Conservation (phyloP, 2,329 filamentous ascomycete genomes). For the Botrytis paeoniae region DNA sequence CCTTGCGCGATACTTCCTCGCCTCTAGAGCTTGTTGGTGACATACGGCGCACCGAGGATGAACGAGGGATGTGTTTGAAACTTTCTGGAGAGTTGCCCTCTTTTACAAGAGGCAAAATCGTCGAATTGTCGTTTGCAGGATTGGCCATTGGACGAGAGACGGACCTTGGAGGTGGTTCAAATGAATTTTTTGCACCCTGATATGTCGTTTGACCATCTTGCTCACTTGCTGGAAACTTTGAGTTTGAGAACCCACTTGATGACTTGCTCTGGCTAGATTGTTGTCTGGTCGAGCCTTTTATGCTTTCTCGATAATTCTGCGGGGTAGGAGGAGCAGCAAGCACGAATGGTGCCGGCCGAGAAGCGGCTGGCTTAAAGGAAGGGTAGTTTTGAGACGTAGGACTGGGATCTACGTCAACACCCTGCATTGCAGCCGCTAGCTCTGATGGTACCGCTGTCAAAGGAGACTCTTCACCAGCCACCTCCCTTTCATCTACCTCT, state of each 20-base stretch:
- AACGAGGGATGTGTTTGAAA: neutral
- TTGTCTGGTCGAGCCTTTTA: slow-evolving; percentile 11
- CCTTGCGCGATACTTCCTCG: slow-evolving; percentile 23
- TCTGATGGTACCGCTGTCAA: slow-evolving; percentile 30
- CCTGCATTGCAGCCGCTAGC: slow-evolving; percentile 32
- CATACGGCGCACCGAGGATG: slow-evolving; percentile 17
- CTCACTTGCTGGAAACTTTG: slow-evolving; percentile 8
- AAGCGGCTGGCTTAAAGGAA: neutral
- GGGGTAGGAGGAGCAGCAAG: slow-evolving; percentile 32
- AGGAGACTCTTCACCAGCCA: slow-evolving; percentile 20
- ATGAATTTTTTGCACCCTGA: neutral
- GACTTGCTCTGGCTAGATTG: neutral
- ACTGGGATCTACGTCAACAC: slow-evolving; percentile 28
- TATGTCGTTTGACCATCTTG: neutral
- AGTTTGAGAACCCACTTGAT: neutral
- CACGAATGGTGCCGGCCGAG: slow-evolving; percentile 28
- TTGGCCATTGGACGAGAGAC: neutral
- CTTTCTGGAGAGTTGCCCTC: neutral
- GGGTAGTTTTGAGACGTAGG: slow-evolving; percentile 22
- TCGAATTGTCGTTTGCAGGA: neutral
- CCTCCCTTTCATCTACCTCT: slow-evolving; percentile 34
- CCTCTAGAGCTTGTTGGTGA: slow-evolving; percentile 24
- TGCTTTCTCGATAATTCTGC: slow-evolving; percentile 22
- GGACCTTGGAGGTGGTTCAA: slow-evolving; percentile 17
- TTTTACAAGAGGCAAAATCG: neutral